Percentiles rank a stretch among this genome's conserved stretches.
phyloP scores from a whole-genome alignment of 164 flowering plant genomes.

The Taxillus chinensis region DNA sequence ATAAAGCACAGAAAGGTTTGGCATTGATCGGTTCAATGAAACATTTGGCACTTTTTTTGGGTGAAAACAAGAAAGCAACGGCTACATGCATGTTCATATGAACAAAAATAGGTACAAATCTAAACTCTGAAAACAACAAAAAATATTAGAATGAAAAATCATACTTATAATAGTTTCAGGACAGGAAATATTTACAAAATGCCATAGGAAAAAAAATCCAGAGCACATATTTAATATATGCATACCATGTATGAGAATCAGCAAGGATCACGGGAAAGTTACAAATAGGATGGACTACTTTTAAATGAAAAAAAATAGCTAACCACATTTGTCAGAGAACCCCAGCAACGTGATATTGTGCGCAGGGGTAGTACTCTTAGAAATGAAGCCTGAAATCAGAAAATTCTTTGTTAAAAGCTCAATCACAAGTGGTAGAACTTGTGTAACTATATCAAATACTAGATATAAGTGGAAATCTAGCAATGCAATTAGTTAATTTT shows the following conservation, averaged over 20 bases:
- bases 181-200: too few species aligned
- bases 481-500: neutral
- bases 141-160: too few species aligned
- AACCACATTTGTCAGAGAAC: slow-evolving; percentile 62
- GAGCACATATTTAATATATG: too few species aligned
- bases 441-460: neutral
- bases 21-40: too few species aligned
- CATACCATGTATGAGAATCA: neutral
- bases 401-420: slow-evolving; percentile 7
- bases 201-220: too few species aligned
- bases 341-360: slow-evolving; percentile 82
- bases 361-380: slow-evolving; percentile 77
- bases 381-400: slow-evolving; percentile 55
- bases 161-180: too few species aligned
- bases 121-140: too few species aligned
- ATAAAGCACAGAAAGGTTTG: too few species aligned
- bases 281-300: neutral
- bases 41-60: too few species aligned
- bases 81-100: too few species aligned
- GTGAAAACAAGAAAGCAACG: too few species aligned
- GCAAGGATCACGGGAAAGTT: neutral
- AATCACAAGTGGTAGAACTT: slow-evolving; percentile 1
- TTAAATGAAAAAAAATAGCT: slow-evolving; percentile 16
- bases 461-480: slow-evolving; percentile 3
- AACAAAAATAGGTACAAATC: too few species aligned